Evolutionary conservation across 1,284 basidiomycete species (phyloP), one percentile per base, ranked within the genome.

Genomic region (Pseudozyma tsukubaensis): DNA sequence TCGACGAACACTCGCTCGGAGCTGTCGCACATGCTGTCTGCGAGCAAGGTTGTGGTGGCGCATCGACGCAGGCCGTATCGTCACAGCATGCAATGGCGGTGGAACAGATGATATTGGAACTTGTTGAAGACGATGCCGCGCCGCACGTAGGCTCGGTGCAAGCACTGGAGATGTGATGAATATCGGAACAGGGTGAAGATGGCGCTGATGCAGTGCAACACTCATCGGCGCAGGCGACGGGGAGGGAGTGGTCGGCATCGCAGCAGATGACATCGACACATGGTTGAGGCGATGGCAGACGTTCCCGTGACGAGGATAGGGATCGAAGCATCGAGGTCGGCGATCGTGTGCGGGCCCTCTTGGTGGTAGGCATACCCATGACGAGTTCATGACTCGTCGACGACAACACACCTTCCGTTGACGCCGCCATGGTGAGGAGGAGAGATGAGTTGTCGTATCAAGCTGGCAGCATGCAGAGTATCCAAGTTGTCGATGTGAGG

Each of bases 111-210:
- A 56, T 12, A 6, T 29, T 29, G 36, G 48, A 21, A 14, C 34
- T 51, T 9, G 62, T 50, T n/a, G 72, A 66, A 6, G 64, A 64
- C 13, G 50, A 24, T n/a, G 59, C 67, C 4, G 61, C 61, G 29
- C 43, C 62, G 32, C 72, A 74, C n/a, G 59, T 48, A 4, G 71
- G 60, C 12, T 68, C 48, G 1, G 65, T 64, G 50, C 71, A 73
- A 3, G 53, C 37, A 29, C 65, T 64, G 8, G 71, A 68, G 50
- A 73, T 64, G 58, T 73, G 65, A 18, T 58, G 64, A 21, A 47
- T 37, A 49, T 73, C 65, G 19, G 58, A 65, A 16, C 71, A 68
- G 13, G 71, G 71, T 36, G 71, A 73, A 9, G 57, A 18, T 5
- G 54, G 47, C 8, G 50, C 52, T 37, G 61, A 61, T 10, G 47